These are phyloP conservation scores for Trametes elegans DNA, from an alignment of 768 basidiomycete species.

Conservation along the genomic window DNA sequence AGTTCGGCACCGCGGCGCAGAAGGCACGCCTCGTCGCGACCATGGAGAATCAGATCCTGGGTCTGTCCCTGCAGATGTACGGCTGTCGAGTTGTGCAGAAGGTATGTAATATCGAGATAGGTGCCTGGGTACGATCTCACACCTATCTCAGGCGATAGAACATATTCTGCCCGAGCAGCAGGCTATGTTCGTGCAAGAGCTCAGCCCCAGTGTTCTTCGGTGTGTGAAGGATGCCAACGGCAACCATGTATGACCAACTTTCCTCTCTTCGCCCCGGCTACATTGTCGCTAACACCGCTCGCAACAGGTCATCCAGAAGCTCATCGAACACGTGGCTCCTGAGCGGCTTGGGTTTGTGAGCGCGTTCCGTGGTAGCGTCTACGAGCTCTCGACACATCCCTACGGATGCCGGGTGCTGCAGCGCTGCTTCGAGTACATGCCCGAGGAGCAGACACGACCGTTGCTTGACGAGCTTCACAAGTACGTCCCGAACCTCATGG, in stretches of 20 bases:
- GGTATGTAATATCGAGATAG: conserved; percentile 40
- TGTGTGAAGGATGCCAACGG: conserved; percentile 92
- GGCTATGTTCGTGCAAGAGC: conserved; percentile 66
- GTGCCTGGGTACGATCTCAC: neutral
- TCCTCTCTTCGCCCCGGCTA: conserved; percentile 1
- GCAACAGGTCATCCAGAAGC: conserved; percentile 77
- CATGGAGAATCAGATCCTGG: conserved; percentile 77
- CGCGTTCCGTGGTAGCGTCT: conserved; percentile 74
- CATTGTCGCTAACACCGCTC: conserved; percentile 1
- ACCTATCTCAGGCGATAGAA: conserved; percentile 71
- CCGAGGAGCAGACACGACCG: conserved; percentile 60
- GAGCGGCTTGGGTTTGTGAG: conserved; percentile 76
- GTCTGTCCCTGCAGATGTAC: conserved; percentile 87
- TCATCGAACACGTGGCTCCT: conserved; percentile 76
- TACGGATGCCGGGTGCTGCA: conserved; percentile 96
- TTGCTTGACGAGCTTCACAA: conserved; percentile 83
- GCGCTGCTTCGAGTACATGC: conserved; percentile 84
- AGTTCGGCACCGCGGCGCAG: conserved; percentile 77
- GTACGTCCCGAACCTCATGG: conserved; percentile 70
- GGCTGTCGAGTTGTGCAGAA: conserved; percentile 96
- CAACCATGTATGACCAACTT: conserved; percentile 92
- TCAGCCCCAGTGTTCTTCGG: conserved; percentile 76
- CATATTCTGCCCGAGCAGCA: conserved; percentile 78
- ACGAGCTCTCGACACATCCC: conserved; percentile 80
- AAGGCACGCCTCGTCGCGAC: conserved; percentile 63